Evolutionary conservation across 2,329 filamentous ascomycete genomes (phyloP).

Genomic region (Beauveria sp.): DNA sequence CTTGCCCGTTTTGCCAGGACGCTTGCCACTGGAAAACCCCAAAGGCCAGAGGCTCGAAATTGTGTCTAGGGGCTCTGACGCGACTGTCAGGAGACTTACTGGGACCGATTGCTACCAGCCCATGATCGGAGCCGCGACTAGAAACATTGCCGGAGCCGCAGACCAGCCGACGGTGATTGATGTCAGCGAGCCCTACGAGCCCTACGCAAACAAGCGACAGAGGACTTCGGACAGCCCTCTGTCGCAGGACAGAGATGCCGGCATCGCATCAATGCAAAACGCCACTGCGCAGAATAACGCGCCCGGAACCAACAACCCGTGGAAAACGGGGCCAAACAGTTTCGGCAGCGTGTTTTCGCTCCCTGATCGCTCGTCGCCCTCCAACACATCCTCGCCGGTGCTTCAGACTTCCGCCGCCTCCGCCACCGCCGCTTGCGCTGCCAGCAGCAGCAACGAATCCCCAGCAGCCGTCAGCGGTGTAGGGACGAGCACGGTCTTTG

Average conservation of each 20-base stretch:
- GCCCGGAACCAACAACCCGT: conserved; percentile 18
- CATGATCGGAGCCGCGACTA: conserved; percentile 25
- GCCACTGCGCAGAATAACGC: neutral
- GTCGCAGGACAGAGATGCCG: conserved; percentile 6
- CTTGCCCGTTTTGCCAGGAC: conserved; percentile 36
- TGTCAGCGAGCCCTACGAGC: conserved; percentile 1
- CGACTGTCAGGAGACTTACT: conserved; percentile 12
- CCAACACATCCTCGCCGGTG: conserved; percentile 23
- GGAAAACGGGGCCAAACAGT: conserved; percentile 17
- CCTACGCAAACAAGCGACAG: conserved; percentile 24
- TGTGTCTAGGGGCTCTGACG: neutral
- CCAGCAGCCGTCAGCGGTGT: conserved; percentile 11
- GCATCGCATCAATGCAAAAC: neutral
- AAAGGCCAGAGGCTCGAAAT: conserved; percentile 14
- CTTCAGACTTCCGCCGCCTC: conserved; percentile 17
- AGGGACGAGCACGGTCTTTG: conserved; percentile 1
- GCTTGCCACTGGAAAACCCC: conserved; percentile 32
- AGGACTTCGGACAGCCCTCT: conserved; percentile 22
- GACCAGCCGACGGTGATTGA: conserved; percentile 1
- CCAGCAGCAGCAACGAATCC: conserved; percentile 24
- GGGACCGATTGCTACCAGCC: conserved; percentile 24
- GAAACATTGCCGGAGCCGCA: conserved; percentile 20
- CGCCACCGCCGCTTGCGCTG: neutral
- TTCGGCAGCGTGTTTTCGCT: conserved; percentile 13
- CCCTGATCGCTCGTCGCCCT: conserved; percentile 27